Evolutionary conservation across 1,284 basidiomycete species (phyloP).

Genomic region (Leccinum ponderosum): DNA sequence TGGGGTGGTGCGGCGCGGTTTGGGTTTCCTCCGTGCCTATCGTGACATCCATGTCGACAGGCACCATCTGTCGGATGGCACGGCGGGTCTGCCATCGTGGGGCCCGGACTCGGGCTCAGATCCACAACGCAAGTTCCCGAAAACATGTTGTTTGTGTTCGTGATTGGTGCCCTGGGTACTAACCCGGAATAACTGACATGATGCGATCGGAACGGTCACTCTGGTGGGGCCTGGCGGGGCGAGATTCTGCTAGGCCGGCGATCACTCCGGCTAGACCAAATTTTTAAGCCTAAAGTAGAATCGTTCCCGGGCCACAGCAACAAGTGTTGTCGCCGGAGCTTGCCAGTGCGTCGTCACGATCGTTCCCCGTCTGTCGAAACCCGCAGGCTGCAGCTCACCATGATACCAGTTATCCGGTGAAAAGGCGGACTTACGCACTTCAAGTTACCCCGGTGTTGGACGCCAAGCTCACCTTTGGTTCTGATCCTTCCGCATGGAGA

Average conservation of each 20-base stretch:
- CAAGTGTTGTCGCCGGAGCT: not conserved
- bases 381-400: not conserved
- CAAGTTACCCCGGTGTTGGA: not conserved
- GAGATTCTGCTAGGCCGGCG: not conserved
- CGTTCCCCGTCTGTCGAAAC: not conserved
- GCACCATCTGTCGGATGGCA: constrained; percentile 5
- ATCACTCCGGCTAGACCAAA: not conserved
- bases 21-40: constrained; percentile 6
- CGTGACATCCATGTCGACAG: constrained; percentile 4
- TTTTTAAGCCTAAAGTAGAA: not conserved
- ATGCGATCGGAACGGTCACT: not conserved
- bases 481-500: not conserved
- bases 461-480: not conserved
- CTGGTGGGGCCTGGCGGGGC: not conserved
- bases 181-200: not conserved
- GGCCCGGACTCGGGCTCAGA: not conserved
- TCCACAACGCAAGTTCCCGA: not conserved
- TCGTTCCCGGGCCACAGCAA: not conserved
- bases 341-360: not conserved
- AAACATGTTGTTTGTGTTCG: not conserved
- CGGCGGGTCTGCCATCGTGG: not conserved
- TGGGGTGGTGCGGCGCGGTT: not conserved
- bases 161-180: not conserved
- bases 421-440: not conserved
- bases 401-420: not conserved